Evolutionary conservation across 164 flowering plant genomes (phyloP).

Genomic region (Magnolia kwangsiensis): DNA sequence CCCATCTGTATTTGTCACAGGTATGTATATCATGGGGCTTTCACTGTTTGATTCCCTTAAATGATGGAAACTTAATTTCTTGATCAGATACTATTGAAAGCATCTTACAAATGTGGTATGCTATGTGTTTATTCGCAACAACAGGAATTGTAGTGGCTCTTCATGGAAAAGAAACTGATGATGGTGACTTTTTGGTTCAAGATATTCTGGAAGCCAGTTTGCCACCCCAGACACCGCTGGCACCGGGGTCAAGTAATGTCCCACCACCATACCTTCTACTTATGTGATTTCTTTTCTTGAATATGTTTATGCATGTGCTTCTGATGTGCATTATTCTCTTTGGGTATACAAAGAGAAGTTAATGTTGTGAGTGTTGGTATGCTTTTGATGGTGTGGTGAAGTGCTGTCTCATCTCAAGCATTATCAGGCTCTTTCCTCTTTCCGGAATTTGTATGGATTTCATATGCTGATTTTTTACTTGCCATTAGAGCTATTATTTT

Average conservation of each 20-base stretch:
- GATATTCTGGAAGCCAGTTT: slow-evolving; percentile 87
- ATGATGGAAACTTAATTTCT: neutral
- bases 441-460: no score
- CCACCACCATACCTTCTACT: neutral
- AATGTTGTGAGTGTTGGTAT: no score
- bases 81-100: neutral
- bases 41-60: neutral
- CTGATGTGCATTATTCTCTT: neutral
- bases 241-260: slow-evolving; percentile 48
- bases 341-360: no score
- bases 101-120: neutral
- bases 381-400: no score
- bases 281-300: neutral
- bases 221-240: slow-evolving; percentile 63
- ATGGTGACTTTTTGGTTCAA: slow-evolving; percentile 78
- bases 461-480: no score
- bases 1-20: slow-evolving; percentile 83
- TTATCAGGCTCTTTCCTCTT: no score
- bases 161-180: slow-evolving; percentile 79
- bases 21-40: slow-evolving; percentile 26
- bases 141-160: slow-evolving; percentile 81
- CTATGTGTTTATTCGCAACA: slow-evolving; percentile 6
- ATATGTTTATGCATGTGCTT: neutral
- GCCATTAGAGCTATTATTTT: no score
- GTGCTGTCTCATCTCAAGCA: no score